Conservation (phyloP, 2,329 filamentous ascomycete genomes). For the Talaromyces sp. region DNA sequence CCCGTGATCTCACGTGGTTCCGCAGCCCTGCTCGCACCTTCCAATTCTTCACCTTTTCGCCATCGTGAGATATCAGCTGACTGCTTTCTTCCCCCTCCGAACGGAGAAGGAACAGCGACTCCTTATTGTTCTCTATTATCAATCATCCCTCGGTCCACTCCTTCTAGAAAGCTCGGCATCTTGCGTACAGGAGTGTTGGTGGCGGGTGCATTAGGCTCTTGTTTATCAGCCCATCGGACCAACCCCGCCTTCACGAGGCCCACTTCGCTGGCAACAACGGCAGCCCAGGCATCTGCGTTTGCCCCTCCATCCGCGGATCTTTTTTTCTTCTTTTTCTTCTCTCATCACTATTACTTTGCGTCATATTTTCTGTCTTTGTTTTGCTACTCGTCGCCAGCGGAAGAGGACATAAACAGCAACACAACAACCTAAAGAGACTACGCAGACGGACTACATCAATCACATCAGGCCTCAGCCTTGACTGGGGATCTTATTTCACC, state of each 20-base stretch:
- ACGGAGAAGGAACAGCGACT: background rate
- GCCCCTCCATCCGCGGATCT: constrained; percentile 6
- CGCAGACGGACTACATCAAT: background rate
- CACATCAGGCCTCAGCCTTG: background rate
- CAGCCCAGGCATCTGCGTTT: background rate
- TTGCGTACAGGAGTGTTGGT: background rate
- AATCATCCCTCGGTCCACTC: background rate
- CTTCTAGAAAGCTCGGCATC: background rate
- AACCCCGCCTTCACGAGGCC: background rate
- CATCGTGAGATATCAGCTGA: background rate
- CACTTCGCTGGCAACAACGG: background rate
- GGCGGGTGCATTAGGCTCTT: background rate
- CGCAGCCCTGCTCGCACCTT: background rate
- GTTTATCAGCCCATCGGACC: background rate
- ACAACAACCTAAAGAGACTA: background rate
- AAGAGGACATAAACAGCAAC: background rate
- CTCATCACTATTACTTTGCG: background rate
- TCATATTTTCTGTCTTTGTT: background rate
- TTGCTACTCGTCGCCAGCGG: background rate
- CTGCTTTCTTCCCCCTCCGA: background rate
- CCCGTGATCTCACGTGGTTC: constrained; percentile 7
- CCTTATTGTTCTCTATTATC: background rate
- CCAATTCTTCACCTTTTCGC: background rate
- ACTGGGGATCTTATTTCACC: background rate
- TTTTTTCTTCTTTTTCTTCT: background rate